Evolutionary conservation across 2,329 filamentous ascomycete species (phyloP).

Genomic region (Sporothrix variecibatus): DNA sequence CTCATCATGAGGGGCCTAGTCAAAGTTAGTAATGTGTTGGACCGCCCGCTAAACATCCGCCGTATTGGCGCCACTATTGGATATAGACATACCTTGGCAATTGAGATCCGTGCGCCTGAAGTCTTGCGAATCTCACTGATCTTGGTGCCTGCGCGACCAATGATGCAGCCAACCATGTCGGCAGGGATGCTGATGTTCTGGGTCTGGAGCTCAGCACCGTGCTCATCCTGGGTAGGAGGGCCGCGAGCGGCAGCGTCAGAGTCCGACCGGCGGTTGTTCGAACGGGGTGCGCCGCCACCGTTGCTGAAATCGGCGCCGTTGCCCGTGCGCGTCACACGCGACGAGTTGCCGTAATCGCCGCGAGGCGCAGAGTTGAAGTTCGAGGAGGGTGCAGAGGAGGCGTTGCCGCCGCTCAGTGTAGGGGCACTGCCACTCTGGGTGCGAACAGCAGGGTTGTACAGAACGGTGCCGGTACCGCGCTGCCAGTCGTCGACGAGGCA

Average conservation of each 20-base stretch:
- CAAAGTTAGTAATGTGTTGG: constrained; percentile 29
- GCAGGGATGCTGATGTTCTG: constrained; percentile 99
- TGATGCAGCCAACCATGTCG: constrained; percentile 99
- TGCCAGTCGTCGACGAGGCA: constrained; percentile 98
- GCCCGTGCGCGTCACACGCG: constrained; percentile 88
- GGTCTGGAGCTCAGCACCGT: constrained; percentile 96
- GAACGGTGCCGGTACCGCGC: constrained; percentile 91
- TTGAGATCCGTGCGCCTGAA: constrained; percentile 94
- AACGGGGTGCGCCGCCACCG: constrained; percentile 56
- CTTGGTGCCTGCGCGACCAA: constrained; percentile 91
- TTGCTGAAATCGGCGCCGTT: constrained; percentile 98
- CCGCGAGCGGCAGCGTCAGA: constrained; percentile 78
- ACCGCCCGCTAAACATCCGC: neutral
- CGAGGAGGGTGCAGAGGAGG: constrained; percentile 32
- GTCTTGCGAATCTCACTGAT: constrained; percentile 98
- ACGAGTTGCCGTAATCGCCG: constrained; percentile 59
- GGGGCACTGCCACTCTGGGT: constrained; percentile 65
- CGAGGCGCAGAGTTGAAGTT: constrained; percentile 44
- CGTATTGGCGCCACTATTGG: neutral
- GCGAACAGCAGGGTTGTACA: constrained; percentile 95
- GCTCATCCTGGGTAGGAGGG: constrained; percentile 87
- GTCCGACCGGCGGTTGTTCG: constrained; percentile 77
- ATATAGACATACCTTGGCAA: constrained; percentile 68
- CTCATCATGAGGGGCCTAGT: constrained; percentile 86
- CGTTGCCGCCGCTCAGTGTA: constrained; percentile 49